Conservation (phyloP, 139 green algal species). For the Penium margaritaceum region DNA sequence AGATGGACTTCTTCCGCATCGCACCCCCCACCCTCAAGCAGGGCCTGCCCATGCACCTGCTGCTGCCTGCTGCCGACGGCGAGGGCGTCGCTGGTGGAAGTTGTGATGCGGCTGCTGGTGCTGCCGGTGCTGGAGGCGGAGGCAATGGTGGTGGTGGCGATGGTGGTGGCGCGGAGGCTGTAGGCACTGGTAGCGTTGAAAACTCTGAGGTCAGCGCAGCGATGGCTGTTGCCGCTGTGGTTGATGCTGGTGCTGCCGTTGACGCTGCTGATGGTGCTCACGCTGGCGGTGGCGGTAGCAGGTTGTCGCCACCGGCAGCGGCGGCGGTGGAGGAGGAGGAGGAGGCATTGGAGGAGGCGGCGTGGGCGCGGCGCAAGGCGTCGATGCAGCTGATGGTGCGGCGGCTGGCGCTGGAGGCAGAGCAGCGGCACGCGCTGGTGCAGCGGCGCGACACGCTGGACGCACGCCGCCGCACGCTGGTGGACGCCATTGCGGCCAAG, state of each 20-base stretch:
- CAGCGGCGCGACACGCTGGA: conserved; percentile 47
- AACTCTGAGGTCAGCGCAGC: background rate
- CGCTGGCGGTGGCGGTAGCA: no score
- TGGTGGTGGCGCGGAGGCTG: no score
- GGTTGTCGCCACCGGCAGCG: no score
- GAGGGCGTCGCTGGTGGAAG: background rate
- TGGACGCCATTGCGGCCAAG: conserved; percentile 39
- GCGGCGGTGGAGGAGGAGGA: no score
- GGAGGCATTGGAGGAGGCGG: no score
- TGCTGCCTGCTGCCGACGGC: no score
- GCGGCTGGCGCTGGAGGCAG: background rate
- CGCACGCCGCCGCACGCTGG: conserved; percentile 11
- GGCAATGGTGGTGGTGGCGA: no score
- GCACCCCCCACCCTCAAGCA: conserved; percentile 12
- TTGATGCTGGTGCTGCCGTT: background rate
- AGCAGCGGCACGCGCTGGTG: conserved; percentile 49
- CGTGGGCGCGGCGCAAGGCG: no score
- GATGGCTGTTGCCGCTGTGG: background rate
- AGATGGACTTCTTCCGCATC: conserved; percentile 48
- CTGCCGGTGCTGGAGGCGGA: no score
- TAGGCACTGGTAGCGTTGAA: background rate
- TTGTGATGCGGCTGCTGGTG: conserved; percentile 25
- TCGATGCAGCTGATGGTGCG: no score
- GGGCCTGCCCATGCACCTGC: no score
- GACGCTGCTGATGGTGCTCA: background rate